phyloP scores from a whole-genome alignment of 768 basidiomycete species.

The Naganishia kalamii region DNA sequence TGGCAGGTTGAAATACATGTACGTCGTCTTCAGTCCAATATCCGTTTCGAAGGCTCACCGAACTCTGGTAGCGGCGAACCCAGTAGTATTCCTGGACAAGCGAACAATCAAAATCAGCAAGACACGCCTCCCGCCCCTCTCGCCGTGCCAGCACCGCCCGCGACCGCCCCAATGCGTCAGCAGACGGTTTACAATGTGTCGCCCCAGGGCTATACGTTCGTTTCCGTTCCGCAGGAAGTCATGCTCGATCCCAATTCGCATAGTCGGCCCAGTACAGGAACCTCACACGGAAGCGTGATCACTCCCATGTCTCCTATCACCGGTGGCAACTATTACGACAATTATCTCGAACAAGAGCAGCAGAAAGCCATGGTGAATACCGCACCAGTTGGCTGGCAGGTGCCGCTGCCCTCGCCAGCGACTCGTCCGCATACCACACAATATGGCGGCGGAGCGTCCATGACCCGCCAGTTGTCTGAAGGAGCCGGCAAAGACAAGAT shows the following conservation, averaged over 20 bases:
- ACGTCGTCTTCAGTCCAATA: conserved; percentile 12
- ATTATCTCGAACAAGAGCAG: conserved; percentile 15
- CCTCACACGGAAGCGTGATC: conserved; percentile 5
- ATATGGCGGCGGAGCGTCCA: not conserved
- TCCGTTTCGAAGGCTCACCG: not conserved
- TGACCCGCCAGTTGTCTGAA: conserved; percentile 11
- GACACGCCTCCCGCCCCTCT: not conserved
- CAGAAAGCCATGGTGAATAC: not conserved
- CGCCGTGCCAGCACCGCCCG: not conserved
- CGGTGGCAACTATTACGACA: conserved; percentile 12
- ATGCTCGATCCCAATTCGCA: not conserved
- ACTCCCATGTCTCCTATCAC: conserved; percentile 10
- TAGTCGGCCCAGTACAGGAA: conserved; percentile 4
- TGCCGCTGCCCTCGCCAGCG: not conserved
- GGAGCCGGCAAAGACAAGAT: not conserved
- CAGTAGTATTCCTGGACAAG: conserved; percentile 5
- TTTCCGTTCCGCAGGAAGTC: not conserved
- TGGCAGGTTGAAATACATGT: conserved; percentile 67
- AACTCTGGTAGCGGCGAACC: not conserved
- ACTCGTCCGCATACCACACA: not conserved
- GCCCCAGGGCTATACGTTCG: not conserved
- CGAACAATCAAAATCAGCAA: not conserved
- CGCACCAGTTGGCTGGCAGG: conserved; percentile 4
- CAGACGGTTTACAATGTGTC: not conserved
- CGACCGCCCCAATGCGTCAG: not conserved